Conservation (phyloP, 2,329 filamentous ascomycete species). For the Neoarthrinium moseri region DNA sequence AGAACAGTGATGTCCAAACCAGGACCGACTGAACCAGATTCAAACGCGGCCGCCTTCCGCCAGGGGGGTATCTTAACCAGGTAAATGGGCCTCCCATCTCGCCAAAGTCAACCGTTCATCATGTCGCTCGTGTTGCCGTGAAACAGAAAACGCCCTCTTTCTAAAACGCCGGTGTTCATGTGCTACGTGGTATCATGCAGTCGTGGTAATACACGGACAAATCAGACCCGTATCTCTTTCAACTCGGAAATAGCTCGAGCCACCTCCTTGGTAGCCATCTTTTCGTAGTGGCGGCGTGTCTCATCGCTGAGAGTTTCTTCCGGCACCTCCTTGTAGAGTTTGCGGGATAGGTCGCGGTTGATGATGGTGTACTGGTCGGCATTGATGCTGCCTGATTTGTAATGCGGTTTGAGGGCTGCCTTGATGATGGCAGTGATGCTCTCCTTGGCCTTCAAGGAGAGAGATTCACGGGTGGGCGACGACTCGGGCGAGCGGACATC, state of each 20-base stretch:
- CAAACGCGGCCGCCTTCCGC: slow-evolving; percentile 17
- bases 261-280: slow-evolving; percentile 76
- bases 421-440: slow-evolving; percentile 89
- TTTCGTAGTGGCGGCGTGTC: slow-evolving; percentile 70
- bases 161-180: slow-evolving; percentile 14
- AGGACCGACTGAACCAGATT: slow-evolving; percentile 8
- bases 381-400: slow-evolving; percentile 74
- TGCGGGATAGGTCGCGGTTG: slow-evolving; percentile 84
- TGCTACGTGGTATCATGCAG: slow-evolving; percentile 10
- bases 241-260: slow-evolving; percentile 67
- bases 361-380: slow-evolving; percentile 91
- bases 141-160: slow-evolving; percentile 13
- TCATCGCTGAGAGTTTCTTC: slow-evolving; percentile 61
- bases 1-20: slow-evolving; percentile 1
- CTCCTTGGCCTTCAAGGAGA: slow-evolving; percentile 82
- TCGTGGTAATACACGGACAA: slow-evolving; percentile 10
- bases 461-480: slow-evolving; percentile 63
- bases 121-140: slow-evolving; percentile 15
- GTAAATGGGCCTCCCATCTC: slow-evolving; percentile 16
- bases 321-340: slow-evolving; percentile 72
- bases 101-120: slow-evolving; percentile 16
- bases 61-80: slow-evolving; percentile 23
- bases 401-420: slow-evolving; percentile 76
- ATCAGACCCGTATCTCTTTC: slow-evolving; percentile 19
- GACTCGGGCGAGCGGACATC: slow-evolving; percentile 55